These are phyloP conservation scores for Alternaria hordeiaustralica DNA, from an alignment of 2,329 filamentous ascomycete genomes.

Conservation along the genomic window DNA sequence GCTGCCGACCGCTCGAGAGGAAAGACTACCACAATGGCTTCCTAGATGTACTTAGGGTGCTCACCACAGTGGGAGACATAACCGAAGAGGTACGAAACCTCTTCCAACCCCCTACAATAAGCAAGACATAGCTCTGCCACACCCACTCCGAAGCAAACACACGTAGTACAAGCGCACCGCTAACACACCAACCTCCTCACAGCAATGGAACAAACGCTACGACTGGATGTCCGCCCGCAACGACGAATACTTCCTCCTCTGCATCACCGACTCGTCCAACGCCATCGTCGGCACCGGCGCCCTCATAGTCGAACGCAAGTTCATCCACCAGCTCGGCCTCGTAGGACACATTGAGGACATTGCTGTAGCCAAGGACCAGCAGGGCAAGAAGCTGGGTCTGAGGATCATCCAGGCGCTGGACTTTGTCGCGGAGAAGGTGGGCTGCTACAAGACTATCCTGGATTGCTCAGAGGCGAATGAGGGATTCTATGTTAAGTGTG, in stretches of 20 bases:
- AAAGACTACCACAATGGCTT: constrained; percentile 83
- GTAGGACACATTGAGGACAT: constrained; percentile 99
- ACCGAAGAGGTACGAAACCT: constrained; percentile 61
- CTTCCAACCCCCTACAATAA: not conserved
- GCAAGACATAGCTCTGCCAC: not conserved
- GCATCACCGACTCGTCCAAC: constrained; percentile 75
- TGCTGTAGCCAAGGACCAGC: constrained; percentile 90
- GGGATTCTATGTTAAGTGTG: constrained; percentile 98
- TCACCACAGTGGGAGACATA: constrained; percentile 93
- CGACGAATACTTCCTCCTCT: constrained; percentile 84
- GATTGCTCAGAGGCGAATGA: constrained; percentile 97
- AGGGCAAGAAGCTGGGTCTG: constrained; percentile 94
- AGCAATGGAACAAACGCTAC: constrained; percentile 75
- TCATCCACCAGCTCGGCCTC: constrained; percentile 80
- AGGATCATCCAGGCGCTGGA: constrained; percentile 94
- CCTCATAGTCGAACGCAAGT: constrained; percentile 91
- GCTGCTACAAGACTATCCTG: constrained; percentile 96
- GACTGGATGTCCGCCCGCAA: constrained; percentile 78
- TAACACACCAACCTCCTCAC: not conserved
- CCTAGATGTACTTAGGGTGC: constrained; percentile 86
- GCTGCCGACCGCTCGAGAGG: constrained; percentile 77
- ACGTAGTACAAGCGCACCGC: not conserved
- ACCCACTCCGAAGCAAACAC: not conserved
- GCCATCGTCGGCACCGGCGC: constrained; percentile 89
- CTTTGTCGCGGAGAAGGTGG: constrained; percentile 82